Conservation (phyloP, 345 rosid species). For the Arabidopsis suecica region DNA sequence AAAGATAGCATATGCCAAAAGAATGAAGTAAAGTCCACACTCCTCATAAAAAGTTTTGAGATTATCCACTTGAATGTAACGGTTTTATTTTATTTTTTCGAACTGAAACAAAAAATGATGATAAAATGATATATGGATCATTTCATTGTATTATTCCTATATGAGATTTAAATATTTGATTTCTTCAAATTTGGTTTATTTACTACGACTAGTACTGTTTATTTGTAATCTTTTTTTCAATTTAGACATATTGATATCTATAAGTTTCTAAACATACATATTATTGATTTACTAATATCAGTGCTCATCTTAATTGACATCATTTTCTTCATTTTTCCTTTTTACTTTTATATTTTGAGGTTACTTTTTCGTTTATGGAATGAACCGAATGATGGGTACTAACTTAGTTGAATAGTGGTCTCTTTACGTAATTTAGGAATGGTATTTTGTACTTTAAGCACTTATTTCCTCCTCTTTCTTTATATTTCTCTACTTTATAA, state of each 20-base stretch:
- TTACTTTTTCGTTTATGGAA: constrained; percentile 49
- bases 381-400: constrained; percentile 49
- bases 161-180: too few relatives aligned
- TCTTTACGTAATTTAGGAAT: constrained; percentile 47
- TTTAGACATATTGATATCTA: constrained; percentile 17
- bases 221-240: neutral
- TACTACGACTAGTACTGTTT: neutral
- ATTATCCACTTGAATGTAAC: constrained; percentile 48
- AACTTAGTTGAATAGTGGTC: constrained; percentile 34
- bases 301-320: constrained; percentile 8
- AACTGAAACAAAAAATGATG: neutral
- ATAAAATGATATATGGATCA: constrained; percentile 1
- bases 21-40: constrained; percentile 41
- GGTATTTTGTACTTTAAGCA: constrained; percentile 59
- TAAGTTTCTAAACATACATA: neutral
- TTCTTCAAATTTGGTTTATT: neutral
- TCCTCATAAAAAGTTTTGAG: constrained; percentile 39
- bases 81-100: neutral
- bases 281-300: neutral
- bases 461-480: constrained; percentile 20
- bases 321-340: neutral
- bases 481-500: constrained; percentile 29
- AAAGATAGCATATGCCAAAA: constrained; percentile 45
- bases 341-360: neutral
- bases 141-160: neutral